A percentile compares a stretch with the other conserved stretches of the same genome.
Evolutionary conservation across 1,284 basidiomycete genomes (phyloP).

Genomic region (Quambalaria eucalypti): DNA sequence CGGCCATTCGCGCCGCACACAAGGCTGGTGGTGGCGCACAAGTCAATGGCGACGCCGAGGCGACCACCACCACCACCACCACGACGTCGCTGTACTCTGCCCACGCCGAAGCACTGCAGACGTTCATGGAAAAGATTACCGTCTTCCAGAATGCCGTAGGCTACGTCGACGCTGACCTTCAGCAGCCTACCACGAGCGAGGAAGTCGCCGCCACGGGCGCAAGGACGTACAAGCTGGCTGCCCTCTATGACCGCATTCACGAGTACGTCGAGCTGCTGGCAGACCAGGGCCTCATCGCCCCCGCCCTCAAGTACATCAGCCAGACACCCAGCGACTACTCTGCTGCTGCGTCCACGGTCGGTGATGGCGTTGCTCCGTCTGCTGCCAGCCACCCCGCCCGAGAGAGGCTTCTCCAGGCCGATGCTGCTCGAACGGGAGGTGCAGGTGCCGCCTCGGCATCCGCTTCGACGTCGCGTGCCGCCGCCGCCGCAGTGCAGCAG

Average conservation of each 20-base stretch:
- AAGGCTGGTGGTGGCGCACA: constrained; percentile 9
- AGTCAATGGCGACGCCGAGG: neutral
- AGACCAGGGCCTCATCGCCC: constrained; percentile 74
- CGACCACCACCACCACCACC: neutral
- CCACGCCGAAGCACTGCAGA: constrained; percentile 79
- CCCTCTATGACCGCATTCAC: constrained; percentile 82
- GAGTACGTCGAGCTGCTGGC: constrained; percentile 91
- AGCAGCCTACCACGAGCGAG: constrained; percentile 49
- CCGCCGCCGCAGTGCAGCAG: constrained; percentile 10
- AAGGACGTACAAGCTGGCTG: constrained; percentile 71
- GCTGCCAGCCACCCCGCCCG: neutral
- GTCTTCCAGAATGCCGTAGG: constrained; percentile 82
- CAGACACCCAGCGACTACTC: constrained; percentile 69
- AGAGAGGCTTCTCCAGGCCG: constrained; percentile 22
- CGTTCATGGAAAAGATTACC: constrained; percentile 92
- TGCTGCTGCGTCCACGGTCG: neutral
- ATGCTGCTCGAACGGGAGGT: constrained; percentile 18
- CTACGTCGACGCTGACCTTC: constrained; percentile 74
- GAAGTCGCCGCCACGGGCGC: constrained; percentile 53
- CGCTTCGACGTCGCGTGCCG: constrained; percentile 5
- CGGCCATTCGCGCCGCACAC: constrained; percentile 18
- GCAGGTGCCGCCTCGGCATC: constrained; percentile 11
- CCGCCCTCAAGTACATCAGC: constrained; percentile 71
- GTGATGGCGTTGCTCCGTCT: too few species aligned
- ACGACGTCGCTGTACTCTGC: constrained; percentile 58